Percentiles rank a stretch among this genome's conserved stretches.
These are phyloP conservation scores for Trametes gibbosa DNA, from an alignment of 768 basidiomycete genomes.

Conservation along the genomic window DNA sequence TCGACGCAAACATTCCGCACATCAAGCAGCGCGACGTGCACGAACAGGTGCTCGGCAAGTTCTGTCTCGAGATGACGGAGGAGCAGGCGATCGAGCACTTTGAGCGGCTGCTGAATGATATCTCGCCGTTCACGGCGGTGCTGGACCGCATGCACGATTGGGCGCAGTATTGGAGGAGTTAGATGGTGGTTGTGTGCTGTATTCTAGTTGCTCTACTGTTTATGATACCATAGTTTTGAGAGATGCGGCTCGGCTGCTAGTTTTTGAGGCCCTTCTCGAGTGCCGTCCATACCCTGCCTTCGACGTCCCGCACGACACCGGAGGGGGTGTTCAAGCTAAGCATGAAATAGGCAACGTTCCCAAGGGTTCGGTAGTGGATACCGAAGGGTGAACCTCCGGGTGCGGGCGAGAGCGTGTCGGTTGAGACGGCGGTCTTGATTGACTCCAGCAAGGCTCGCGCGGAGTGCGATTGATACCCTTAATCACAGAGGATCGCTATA, in stretches of 20 bases:
- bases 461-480: conserved; percentile 56
- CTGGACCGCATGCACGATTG: conserved; percentile 92
- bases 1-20: conserved; percentile 96
- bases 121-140: conserved; percentile 89
- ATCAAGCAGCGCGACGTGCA: conserved; percentile 90
- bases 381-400: conserved; percentile 58
- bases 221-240: background rate
- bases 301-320: conserved; percentile 52
- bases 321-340: conserved; percentile 74
- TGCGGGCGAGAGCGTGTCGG: conserved; percentile 35
- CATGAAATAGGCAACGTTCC: conserved; percentile 92
- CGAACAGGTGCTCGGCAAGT: conserved; percentile 94
- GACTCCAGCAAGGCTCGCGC: conserved; percentile 60
- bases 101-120: conserved; percentile 90
- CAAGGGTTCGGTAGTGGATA: conserved; percentile 85
- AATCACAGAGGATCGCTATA: background rate
- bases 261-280: background rate
- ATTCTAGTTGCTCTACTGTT: background rate
- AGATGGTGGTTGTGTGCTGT: background rate
- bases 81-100: conserved; percentile 98
- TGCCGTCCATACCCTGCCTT: conserved; percentile 48
- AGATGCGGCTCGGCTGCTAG: background rate
- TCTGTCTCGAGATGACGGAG: conserved; percentile 89
- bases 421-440: conserved; percentile 37
- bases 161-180: conserved; percentile 88